A percentile compares a stretch with the other conserved stretches of the same genome.
phyloP scores from a whole-genome alignment of 179 eudicot genomes.

The Beta corolliflora region DNA sequence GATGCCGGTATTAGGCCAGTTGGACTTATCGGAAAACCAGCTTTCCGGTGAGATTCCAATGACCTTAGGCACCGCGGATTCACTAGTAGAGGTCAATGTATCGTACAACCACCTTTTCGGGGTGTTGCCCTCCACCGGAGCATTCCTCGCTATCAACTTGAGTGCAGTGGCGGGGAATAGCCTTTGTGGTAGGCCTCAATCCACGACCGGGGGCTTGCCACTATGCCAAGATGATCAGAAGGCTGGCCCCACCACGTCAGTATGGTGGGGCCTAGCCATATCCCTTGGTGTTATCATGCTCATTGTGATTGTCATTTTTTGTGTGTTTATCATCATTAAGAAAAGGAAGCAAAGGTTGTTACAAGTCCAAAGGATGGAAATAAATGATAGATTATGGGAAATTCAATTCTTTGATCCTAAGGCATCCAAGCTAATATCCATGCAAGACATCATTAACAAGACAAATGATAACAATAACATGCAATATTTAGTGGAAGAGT shows the following conservation, averaged over 20 bases:
- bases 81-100: slow-evolving; percentile 69
- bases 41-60: slow-evolving; percentile 65
- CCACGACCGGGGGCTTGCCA: slow-evolving; percentile 39
- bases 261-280: slow-evolving; percentile 46
- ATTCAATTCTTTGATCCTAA: slow-evolving; percentile 47
- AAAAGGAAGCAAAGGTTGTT: slow-evolving; percentile 24
- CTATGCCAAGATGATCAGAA: slow-evolving; percentile 44
- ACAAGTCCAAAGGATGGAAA: slow-evolving; percentile 36
- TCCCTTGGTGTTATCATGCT: slow-evolving; percentile 22
- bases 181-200: slow-evolving; percentile 51
- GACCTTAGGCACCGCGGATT: slow-evolving; percentile 56
- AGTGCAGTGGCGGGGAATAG: slow-evolving; percentile 63
- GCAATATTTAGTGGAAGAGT: slow-evolving; percentile 41
- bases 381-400: slow-evolving; percentile 62
- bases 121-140: slow-evolving; percentile 64
- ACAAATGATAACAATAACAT: slow-evolving; percentile 22
- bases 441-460: slow-evolving; percentile 43
- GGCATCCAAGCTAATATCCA: slow-evolving; percentile 38
- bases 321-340: slow-evolving; percentile 24
- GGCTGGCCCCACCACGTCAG: slow-evolving; percentile 25
- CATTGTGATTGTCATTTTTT: slow-evolving; percentile 14
- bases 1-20: slow-evolving; percentile 76
- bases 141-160: slow-evolving; percentile 66
- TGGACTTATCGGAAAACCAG: slow-evolving; percentile 71
- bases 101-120: slow-evolving; percentile 74